Evolutionary conservation across 1,139 yeast species (phyloP).

Genomic region (Yamadazyma kanchanaburiensis): DNA sequence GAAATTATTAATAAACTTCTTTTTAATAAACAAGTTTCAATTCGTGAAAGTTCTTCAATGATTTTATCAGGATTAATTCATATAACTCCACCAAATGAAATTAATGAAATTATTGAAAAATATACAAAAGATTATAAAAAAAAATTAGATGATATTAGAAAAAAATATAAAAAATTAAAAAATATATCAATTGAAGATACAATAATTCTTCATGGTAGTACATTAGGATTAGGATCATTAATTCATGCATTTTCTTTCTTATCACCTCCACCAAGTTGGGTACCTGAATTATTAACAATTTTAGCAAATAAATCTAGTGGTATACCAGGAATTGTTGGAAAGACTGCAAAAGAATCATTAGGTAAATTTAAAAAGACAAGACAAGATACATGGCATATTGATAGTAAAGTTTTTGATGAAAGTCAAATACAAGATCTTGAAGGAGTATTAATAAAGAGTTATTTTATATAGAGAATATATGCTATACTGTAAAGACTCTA

Average conservation of each 20-base stretch:
- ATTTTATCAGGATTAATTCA: conserved; percentile 82
- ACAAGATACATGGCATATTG: conserved; percentile 96
- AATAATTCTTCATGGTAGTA: conserved; percentile 74
- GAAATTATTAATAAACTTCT: conserved; percentile 52
- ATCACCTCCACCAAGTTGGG: conserved; percentile 92
- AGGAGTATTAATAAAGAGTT: conserved; percentile 92
- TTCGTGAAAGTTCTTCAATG: conserved; percentile 71
- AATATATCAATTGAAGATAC: conserved; percentile 37
- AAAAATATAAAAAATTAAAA: conserved; percentile 29
- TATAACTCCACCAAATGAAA: conserved; percentile 62
- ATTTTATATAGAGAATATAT: conserved; percentile 54
- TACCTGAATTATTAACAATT: conserved; percentile 68
- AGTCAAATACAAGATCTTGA: conserved; percentile 88
- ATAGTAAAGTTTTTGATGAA: conserved; percentile 68
- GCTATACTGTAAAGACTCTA: not conserved
- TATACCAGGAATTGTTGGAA: conserved; percentile 75
- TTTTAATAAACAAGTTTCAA: conserved; percentile 67
- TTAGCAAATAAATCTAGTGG: conserved; percentile 70
- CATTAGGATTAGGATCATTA: conserved; percentile 84
- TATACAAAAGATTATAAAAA: conserved; percentile 22
- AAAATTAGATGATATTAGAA: conserved; percentile 32
- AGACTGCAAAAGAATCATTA: conserved; percentile 77
- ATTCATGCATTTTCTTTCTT: conserved; percentile 87
- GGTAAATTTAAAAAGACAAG: conserved; percentile 88
- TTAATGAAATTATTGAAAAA: conserved; percentile 28